Base-by-base conservation (phyloP, 2,329 filamentous ascomycete genomes). In the Emericellopsis atlantica region DNA sequence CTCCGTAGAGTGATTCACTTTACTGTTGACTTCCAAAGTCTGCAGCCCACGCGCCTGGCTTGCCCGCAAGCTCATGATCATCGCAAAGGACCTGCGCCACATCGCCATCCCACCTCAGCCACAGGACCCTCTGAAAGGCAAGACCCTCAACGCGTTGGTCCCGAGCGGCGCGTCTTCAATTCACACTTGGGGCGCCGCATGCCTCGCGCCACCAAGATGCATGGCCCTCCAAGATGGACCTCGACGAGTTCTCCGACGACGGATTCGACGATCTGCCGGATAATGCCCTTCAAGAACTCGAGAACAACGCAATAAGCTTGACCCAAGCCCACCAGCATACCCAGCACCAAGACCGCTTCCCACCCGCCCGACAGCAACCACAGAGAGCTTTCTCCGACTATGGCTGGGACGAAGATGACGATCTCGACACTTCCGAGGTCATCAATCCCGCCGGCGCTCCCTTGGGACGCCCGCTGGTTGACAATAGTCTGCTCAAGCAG, bases 221-320 rank as follows among this genome's bases (percentile, higher is more conserved):
- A 54, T 53, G 51, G 15, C 39, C 31, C 15, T 34, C 36, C 14
- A 8, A 31, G 43, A 64, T 64, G 60, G 59, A 62, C 43, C 43
- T 61, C 61, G 71, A 76, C 60, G 71, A 75, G 45, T 81, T 77
- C 53, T 74, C 69, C 44, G 78, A 81, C 54, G 77, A 79, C 53
- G 76, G 69, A 45, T 66, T 83, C 49, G 76, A 82, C 54, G 66
- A 71, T 33, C 60, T 82, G 34, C 72, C 76, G 47, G 65, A 70
- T 46, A 68, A 70, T 46, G 65, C 65, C 37, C 61, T 82, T 4
- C 66, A 75, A 49, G 75, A 80, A 53, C 71, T 83, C 46, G 79
- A 83, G 53, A 70, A 72, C 50, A 70, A 72, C 51, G 78, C 78
- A 32, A 74, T 81, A 47, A 71, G 72, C 48, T 69, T 69, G 48